A percentile compares a stretch with the other conserved stretches of the same genome.
Evolutionary conservation across 2,329 filamentous ascomycete genomes (phyloP).

Genomic region (Verruconis gallopava): DNA sequence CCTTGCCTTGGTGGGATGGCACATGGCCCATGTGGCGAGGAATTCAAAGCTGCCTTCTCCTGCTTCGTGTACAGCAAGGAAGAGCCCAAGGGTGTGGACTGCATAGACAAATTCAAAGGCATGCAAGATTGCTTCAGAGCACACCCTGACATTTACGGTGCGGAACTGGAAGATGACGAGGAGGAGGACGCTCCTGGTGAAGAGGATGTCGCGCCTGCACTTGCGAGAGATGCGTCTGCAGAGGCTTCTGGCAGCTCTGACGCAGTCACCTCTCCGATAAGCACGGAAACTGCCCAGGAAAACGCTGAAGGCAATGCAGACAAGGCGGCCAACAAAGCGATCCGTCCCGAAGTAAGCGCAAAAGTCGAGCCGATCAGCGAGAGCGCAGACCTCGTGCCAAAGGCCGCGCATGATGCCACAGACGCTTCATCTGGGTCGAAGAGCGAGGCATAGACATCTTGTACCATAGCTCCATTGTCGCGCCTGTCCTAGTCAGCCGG

Average conservation of each 20-base stretch:
- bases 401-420: slow-evolving; percentile 36
- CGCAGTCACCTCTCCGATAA: background rate
- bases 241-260: background rate
- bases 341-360: slow-evolving; percentile 11
- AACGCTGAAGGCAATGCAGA: slow-evolving; percentile 10
- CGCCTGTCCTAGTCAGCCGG: too few relatives aligned
- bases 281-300: background rate
- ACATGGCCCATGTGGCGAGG: slow-evolving; percentile 83
- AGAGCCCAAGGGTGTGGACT: slow-evolving; percentile 95
- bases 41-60: slow-evolving; percentile 92
- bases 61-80: slow-evolving; percentile 94
- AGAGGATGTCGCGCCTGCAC: slow-evolving; percentile 10
- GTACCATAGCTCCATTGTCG: too few relatives aligned
- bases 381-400: slow-evolving; percentile 34
- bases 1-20: slow-evolving; percentile 97
- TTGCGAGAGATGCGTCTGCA: slow-evolving; percentile 7
- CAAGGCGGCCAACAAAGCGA: slow-evolving; percentile 14
- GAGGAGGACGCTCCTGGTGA: slow-evolving; percentile 27
- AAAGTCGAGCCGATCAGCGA: slow-evolving; percentile 23
- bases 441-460: background rate
- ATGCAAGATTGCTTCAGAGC: slow-evolving; percentile 97
- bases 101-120: slow-evolving; percentile 93
- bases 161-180: slow-evolving; percentile 71
- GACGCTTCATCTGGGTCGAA: background rate
- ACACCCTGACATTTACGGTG: slow-evolving; percentile 86